phyloP scores from a whole-genome alignment of 140 eudicot genomes.

The Ambrosia hybrid region DNA sequence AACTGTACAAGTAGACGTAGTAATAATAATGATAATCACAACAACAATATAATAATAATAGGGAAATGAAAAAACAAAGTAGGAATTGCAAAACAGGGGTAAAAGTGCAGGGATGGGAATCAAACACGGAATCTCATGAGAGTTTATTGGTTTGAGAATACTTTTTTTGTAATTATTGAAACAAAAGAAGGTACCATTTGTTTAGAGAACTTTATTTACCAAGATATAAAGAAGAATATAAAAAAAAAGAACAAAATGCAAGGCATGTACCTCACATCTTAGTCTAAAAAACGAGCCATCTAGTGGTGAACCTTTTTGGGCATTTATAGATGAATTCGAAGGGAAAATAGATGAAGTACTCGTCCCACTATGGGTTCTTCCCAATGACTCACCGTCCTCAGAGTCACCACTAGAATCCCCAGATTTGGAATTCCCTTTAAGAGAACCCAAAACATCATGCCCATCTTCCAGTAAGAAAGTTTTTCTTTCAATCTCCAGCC shows the following conservation, averaged over 20 bases:
- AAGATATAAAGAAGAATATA: slow-evolving; percentile 6
- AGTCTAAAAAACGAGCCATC: slow-evolving; percentile 76
- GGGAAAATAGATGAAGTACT: slow-evolving; percentile 61
- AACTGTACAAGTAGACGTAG: neutral
- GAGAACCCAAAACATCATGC: slow-evolving; percentile 60
- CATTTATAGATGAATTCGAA: slow-evolving; percentile 40
- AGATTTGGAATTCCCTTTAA: slow-evolving; percentile 44
- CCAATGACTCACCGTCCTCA: slow-evolving; percentile 59
- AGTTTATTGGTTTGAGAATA: neutral
- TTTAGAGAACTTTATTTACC: neutral
- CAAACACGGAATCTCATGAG: neutral
- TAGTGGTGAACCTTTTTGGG: slow-evolving; percentile 46
- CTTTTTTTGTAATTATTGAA: neutral
- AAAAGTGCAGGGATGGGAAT: slow-evolving; percentile 7
- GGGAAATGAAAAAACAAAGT: neutral
- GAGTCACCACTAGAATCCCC: slow-evolving; percentile 86
- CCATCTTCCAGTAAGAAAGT: slow-evolving; percentile 68
- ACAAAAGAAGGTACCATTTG: neutral
- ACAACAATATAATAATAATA: neutral
- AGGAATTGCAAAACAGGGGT: neutral
- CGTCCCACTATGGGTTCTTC: slow-evolving; percentile 68
- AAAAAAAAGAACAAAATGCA: slow-evolving; percentile 16
- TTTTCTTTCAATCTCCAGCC: slow-evolving; percentile 88
- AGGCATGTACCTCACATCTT: slow-evolving; percentile 82
- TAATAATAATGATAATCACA: neutral